Percentiles rank a stretch among this genome's conserved stretches.
These are phyloP conservation scores for Cutaneotrichosporon mucoides DNA, from an alignment of 1,284 basidiomycete genomes.

Conservation along the genomic window DNA sequence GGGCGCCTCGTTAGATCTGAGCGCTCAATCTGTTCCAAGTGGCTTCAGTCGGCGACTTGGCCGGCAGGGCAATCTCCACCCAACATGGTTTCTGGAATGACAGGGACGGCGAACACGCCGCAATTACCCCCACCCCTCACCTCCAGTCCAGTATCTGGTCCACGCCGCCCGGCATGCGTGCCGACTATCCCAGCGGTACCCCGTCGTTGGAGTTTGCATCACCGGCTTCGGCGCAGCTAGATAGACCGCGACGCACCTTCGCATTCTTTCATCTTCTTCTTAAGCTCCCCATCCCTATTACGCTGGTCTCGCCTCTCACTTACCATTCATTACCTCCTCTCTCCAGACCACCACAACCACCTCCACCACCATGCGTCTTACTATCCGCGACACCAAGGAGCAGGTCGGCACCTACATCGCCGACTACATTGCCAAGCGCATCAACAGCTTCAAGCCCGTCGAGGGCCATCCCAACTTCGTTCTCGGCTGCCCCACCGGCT, in stretches of 20 bases:
- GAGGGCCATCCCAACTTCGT: constrained; percentile 68
- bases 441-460: constrained; percentile 67
- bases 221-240: not conserved
- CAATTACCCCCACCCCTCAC: no score
- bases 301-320: no score
- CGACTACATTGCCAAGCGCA: constrained; percentile 72
- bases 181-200: not conserved
- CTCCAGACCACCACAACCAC: not conserved
- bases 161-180: not conserved
- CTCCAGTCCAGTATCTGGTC: no score
- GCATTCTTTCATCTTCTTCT: no score
- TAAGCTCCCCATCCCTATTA: no score
- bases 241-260: no score
- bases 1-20: no score
- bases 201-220: not conserved
- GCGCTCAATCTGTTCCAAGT: not conserved
- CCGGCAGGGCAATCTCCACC: not conserved
- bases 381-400: constrained; percentile 66
- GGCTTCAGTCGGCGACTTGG: constrained; percentile 1
- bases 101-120: no score
- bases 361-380: constrained; percentile 59
- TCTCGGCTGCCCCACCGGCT: constrained; percentile 79
- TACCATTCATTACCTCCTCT: not conserved
- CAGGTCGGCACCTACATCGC: constrained; percentile 55
- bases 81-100: no score